phyloP scores from a whole-genome alignment of 768 basidiomycete genomes.

The Pulveroboletus sp. region DNA sequence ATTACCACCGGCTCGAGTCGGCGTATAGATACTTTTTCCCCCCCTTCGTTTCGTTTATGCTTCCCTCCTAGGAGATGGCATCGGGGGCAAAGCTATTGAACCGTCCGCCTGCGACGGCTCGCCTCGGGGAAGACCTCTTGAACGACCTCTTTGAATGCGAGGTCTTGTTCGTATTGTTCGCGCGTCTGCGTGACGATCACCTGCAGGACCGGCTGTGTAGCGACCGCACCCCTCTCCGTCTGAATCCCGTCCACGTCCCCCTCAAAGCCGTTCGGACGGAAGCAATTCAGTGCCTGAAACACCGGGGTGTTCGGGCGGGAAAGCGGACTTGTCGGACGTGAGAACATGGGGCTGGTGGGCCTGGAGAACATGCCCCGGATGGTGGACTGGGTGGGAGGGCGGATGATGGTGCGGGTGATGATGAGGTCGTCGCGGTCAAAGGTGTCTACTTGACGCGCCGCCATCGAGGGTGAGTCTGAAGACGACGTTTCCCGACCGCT shows the following conservation, averaged over 20 bases:
- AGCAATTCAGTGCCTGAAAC: constrained; percentile 34
- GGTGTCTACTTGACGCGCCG: constrained; percentile 21
- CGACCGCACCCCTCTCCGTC: constrained; percentile 12
- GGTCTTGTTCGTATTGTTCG: constrained; percentile 32
- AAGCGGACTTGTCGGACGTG: constrained; percentile 25
- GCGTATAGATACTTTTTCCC: constrained; percentile 14
- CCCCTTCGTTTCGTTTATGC: background rate
- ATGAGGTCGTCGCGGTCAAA: constrained; percentile 30
- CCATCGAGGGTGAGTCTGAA: constrained; percentile 7
- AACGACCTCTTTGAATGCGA: constrained; percentile 30
- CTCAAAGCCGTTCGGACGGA: constrained; percentile 32
- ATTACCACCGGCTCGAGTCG: constrained; percentile 12
- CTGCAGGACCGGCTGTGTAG: constrained; percentile 25
- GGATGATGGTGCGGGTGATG: constrained; percentile 38
- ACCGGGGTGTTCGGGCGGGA: constrained; percentile 22
- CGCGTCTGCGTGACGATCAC: constrained; percentile 35
- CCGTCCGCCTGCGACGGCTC: constrained; percentile 15
- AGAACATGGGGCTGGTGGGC: constrained; percentile 29
- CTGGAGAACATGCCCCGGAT: constrained; percentile 26
- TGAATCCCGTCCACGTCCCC: constrained; percentile 28
- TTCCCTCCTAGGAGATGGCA: background rate
- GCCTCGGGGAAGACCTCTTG: constrained; percentile 29
- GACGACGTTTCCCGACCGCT: background rate
- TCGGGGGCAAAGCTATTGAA: background rate
- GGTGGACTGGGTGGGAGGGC: constrained; percentile 29